Evolutionary conservation across 495 filamentous ascomycete species (phyloP), one percentile per base, ranked within the genome.

Genomic region (Penicillium maclennaniae): DNA sequence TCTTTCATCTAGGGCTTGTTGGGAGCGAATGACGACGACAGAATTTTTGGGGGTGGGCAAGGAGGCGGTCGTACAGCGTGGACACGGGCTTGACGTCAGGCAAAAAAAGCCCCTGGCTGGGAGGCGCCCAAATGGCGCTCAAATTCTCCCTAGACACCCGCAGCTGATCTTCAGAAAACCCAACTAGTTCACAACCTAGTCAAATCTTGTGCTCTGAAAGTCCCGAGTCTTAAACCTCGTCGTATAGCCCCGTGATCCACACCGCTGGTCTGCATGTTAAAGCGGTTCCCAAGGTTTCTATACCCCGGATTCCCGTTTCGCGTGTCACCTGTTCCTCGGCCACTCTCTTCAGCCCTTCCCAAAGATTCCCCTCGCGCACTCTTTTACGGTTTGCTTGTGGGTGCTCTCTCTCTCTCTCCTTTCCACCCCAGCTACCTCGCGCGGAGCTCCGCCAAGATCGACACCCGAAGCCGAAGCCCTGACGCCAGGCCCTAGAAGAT

Each of bases 221-320:
- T 34, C 31, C 14, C 31, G 31, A 34, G 31, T 34, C 8, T 34
- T 34, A 12, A 1, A 34, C 31, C 10, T 34, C 31, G 8, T 34
- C 8, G 14, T 14, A 10, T 34, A 3, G 54, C 34, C 59, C 48
- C 53, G 59, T 63, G 62, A 65, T 61, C 62, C 59, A 68, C 65
- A 65, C 65, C 64, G 61, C 64, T 61, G 47, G 51, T 53, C 52
- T 12, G 25, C 26, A 31, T 25, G 43, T 23, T 36, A 34, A 37
- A 37, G 15, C 15, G 2, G 23, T 23, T 23, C 5, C 23, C 23
- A 23, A 34, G 9, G 34, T 23, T 8, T 36, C 25, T 15, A 27
- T 55, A 50, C 58, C 58, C 58, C 58, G 26, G 58, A 62, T 55
- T 28, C 25, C 9, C 39, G n/a, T 5, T 19, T 42, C 39, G 6